Evolutionary conservation across 1,139 yeast species (phyloP), one percentile per base, ranked within the genome.

Genomic region (Nakaseomyces uthaithaninus): DNA sequence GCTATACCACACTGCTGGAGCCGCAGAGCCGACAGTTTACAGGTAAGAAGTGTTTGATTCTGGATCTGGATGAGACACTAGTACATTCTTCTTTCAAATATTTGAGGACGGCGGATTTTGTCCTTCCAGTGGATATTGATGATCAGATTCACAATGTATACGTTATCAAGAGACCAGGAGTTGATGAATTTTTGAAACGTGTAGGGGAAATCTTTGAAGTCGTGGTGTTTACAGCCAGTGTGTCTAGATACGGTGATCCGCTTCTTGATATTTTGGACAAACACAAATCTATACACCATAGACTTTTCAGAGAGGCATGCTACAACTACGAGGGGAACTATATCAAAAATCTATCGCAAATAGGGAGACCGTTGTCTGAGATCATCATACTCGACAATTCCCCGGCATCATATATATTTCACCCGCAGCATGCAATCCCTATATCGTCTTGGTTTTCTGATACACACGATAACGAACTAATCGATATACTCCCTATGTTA

Each of bases 401-500:
- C 2, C 98, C 99, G 2, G 95, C 97, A 5, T 85, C 95, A 11
- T 91, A 93, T 62, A 79, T 89, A 42, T 85, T 91, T 70, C 98
- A 91, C 60, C 98, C 98, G 18, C 94, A 86, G 59, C 96, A 91
- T 66, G 94, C 97, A 11, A 82, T 93, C 33, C 99, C 99, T n/a
- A 85, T 91, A 25, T 85, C 95, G 48, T 80, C 93, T 61, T 91
- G 99, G 99, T 91, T 93, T 68, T 85, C 95, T 52, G 99, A 91
- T 65, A 80, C 93, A 31, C 98, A 91, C 61, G 99, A 91, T 62
- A 89, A 89, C 59, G 99, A 91, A 68, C 71, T 91, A 53, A 65
- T 85, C 48, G 98, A 91, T 64, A 76, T 91, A 64, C 68, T 93
- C 45, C 98, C 98, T 12, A 79, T 93, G 50, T 71, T 91, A 54